phyloP scores from a whole-genome alignment of 83 land plant genomes.

The Thuja plicata region DNA sequence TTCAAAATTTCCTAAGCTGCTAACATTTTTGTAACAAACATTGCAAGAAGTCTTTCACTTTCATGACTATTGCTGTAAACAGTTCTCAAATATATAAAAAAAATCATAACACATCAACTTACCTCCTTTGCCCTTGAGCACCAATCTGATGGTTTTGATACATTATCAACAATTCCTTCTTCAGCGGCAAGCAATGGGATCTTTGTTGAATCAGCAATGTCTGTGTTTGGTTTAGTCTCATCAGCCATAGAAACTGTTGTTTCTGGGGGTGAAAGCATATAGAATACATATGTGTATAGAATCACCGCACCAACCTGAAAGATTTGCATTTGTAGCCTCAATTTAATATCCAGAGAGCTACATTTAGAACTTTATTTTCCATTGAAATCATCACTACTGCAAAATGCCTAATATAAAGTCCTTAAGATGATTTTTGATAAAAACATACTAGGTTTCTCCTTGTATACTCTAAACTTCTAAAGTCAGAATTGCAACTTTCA shows the following conservation, averaged over 20 bases:
- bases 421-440: background rate
- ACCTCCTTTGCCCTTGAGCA: constrained; percentile 6
- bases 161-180: constrained; percentile 4
- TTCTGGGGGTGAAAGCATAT: constrained; percentile 85
- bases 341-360: background rate
- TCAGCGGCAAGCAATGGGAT: constrained; percentile 5
- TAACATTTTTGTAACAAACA: background rate
- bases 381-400: background rate
- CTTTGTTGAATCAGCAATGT: background rate
- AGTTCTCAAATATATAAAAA: background rate
- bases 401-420: background rate
- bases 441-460: background rate
- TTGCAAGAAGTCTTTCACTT: background rate
- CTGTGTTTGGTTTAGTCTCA: background rate
- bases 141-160: constrained; percentile 11
- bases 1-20: background rate
- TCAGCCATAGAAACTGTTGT: constrained; percentile 18
- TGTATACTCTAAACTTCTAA: background rate
- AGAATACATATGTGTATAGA: constrained; percentile 84
- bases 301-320: constrained; percentile 94
- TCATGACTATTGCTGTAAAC: background rate
- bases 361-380: background rate
- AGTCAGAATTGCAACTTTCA: background rate
- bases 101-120: background rate
- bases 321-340: background rate